Base-by-base conservation (phyloP, 2,329 filamentous ascomycete genomes). In the Aspergillus carbonarius region DNA sequence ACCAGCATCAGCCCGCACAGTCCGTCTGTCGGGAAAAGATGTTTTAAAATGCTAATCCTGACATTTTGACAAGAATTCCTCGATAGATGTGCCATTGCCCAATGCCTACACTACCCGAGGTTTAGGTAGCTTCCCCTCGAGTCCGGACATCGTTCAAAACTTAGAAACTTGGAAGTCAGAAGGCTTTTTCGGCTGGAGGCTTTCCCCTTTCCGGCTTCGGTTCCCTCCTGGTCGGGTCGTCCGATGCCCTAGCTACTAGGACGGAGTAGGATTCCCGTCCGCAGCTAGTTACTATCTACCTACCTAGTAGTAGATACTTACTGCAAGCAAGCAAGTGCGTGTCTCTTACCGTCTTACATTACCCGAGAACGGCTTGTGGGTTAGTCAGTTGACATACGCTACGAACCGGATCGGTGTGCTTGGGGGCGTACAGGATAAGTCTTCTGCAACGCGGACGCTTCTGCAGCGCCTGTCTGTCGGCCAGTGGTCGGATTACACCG, bases 401-500 rank as follows among this genome's bases (percentile, higher is more conserved):
- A 44, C 37, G 40, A 54, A 44, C 56, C 10, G 54, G 51, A 59
- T 63, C 57, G 60, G 57, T 60, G 58, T 63, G 58, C 39, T 54
- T 53, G 48, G n/a, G 50, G 42, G 57, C 42, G 55, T 40, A 35
- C 39, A 56, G 54, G 32, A 40, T 34, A 30, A 18, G 39, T 25
- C 17, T 49, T 54, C 39, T 56, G 55, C 52, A 61, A 60, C 60
- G 35, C 46, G 54, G 57, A 64, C 25, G 39, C 23, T 55, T 60
- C 56, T 60, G 56, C 60, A 59, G 51, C 56, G 17, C n/a, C n/a
- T n/a, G n/a, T n/a, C n/a, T n/a, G n/a, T n/a, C n/a, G n/a, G n/a
- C 59, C 57, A 59, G 25, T 35, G 32, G 47, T 53, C 27, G 39
- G 37, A 35, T 52, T 60, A 66, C 62, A 63, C 62, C 62, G 62